Evolutionary conservation across 179 eudicot species (phyloP), one percentile per base, ranked within the genome.

Genomic region (Patellifolia procumbens): DNA sequence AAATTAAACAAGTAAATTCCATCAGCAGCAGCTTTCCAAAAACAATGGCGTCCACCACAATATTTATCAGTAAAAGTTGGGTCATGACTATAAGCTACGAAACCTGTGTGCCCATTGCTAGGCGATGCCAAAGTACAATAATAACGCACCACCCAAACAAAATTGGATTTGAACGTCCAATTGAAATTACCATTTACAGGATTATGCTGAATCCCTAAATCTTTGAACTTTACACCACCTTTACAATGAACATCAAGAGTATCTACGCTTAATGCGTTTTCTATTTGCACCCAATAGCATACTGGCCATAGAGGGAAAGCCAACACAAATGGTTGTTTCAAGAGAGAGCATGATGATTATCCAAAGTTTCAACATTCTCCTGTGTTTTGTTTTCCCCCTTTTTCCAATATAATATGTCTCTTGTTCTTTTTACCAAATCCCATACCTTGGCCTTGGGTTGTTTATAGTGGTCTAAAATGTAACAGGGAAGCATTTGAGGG

Each of bases 11-110:
- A 59, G 31, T 59, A 73, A 15, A 46, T 20, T 24, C 76, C 76
- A 59, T 73, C 76, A 59, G 42, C 20, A 8, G 24, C 49, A 3
- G 52, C 51, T 24, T 73, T 58, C 76, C 76, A 73, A 6, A 42
- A 56, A 73, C 76, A 73, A 73, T 73, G 76, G 16, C 76, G 76
- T 19, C 76, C 76, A 24, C 76, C 76, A 19, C 76, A 73, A 26
- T 46, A 34, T 3, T 22, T 29, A 26, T 73, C 68, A 16, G 17
- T 1, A 51, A 51, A 51, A 19, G 4, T 3, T 51, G 55, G 5
- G 22, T 17, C 22, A 51, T 51, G 20, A 51, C 4, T 3, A 16
- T 16, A 51, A 17, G 55, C 55, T 51, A n/a, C 17, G 5, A 51
- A 51, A 3, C 3, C 20, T 15, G 17, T 51, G 20, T 15, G 20